These are phyloP conservation scores for Mrakia blollopis DNA, from an alignment of 768 basidiomycete genomes.

Conservation along the genomic window DNA sequence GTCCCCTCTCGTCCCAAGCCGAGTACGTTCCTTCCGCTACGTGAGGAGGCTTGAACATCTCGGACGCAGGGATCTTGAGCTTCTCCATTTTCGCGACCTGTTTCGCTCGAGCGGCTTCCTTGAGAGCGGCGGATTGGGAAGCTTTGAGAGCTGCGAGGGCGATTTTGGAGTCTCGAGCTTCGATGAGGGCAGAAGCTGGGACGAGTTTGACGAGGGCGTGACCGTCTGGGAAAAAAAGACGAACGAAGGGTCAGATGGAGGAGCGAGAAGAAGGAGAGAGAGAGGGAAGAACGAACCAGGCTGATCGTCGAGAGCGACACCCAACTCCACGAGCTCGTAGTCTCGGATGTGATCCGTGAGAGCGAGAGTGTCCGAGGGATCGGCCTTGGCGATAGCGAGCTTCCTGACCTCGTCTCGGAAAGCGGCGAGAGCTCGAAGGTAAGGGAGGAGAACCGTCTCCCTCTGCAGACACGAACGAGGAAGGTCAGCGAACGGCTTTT, in stretches of 20 bases:
- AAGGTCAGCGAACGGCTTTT: conserved; percentile 15
- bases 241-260: conserved; percentile 16
- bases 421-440: conserved; percentile 71
- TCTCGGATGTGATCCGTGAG: conserved; percentile 88
- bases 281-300: conserved; percentile 57
- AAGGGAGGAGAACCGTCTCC: conserved; percentile 82
- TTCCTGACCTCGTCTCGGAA: conserved; percentile 87
- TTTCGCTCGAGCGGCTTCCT: conserved; percentile 41
- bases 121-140: conserved; percentile 44
- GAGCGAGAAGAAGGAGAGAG: not conserved
- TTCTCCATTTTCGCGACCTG: conserved; percentile 70
- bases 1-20: conserved; percentile 76
- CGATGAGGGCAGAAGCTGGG: conserved; percentile 71
- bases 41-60: conserved; percentile 80
- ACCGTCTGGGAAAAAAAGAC: conserved; percentile 59
- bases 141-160: conserved; percentile 68
- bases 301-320: conserved; percentile 93
- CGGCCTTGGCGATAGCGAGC: conserved; percentile 62
- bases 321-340: conserved; percentile 81
- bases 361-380: conserved; percentile 72
- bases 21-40: conserved; percentile 66
- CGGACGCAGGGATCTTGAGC: conserved; percentile 65
- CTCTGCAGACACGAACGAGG: conserved; percentile 50
- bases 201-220: conserved; percentile 90
- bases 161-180: conserved; percentile 81